Base-by-base conservation (phyloP, 2,329 filamentous ascomycete genomes). In the Neofusicoccum ribis region DNA sequence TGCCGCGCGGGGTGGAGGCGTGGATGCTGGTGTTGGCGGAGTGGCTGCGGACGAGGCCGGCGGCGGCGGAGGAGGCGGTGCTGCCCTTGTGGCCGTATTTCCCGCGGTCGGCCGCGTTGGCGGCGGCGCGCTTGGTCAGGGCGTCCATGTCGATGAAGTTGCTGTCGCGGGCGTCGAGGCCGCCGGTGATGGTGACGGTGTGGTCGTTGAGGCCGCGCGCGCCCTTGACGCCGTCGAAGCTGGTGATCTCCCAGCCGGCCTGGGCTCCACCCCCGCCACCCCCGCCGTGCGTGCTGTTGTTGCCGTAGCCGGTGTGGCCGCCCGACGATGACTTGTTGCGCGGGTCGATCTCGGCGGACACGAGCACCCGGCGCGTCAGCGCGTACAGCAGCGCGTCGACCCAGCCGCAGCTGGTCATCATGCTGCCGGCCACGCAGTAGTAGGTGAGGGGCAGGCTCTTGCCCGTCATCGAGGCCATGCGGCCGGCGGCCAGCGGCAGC, bases 361-460 rank as follows among this genome's bases (percentile, higher is more conserved):
- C 72, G 27, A 81, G 69, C 4, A 80, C 71, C 8, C 78, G 74
- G 4, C 79, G 77, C 1, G 79, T 82, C 9, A 81, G 65, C 0
- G 79, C 71, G 67, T 82, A 82, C 2, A 81, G 73, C 0, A 79
- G 63, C 6, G 77, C 77, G 54, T 82, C 80, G 31, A 81, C 74
- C 77, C 78, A 81, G 27, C 80, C 80, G 39, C 78, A 80, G 6
- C 74, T 79, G 3, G 80, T 81, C 52, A 89, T 85, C 75, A 89
- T 82, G 1, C 81, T 80, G 1, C 86, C 87, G 0, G 87, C 85
- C 11, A 87, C 81, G 71, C 83, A 84, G 72, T 87, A 88, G 72
- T 86, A 88, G 0, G 73, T 76, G 0, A 86, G 78, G 0, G 84
- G 81, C 3, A 87, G 80, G 0, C 77, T 58, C 4, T 69, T 68